phyloP scores from a whole-genome alignment of 148 eudicot genomes.

The Gaultheria prostrata region DNA sequence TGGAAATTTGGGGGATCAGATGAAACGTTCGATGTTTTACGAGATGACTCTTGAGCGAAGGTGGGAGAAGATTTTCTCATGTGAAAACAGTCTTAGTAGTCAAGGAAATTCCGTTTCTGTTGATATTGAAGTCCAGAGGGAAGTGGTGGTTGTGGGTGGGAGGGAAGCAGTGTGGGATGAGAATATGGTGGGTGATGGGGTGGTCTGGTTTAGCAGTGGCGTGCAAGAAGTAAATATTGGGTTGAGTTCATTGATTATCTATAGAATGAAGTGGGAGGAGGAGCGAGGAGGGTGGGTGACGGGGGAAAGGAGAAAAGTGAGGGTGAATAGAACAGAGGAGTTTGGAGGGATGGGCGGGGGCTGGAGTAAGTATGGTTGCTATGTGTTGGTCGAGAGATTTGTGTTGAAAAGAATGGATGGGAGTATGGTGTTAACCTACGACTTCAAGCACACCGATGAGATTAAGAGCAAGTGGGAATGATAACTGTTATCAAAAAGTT shows the following conservation, averaged over 20 bases:
- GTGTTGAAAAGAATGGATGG: constrained; percentile 56
- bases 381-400: constrained; percentile 61
- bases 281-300: constrained; percentile 51
- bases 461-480: constrained; percentile 51
- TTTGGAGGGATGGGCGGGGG: constrained; percentile 27
- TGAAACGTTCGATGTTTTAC: constrained; percentile 48
- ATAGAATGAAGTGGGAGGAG: constrained; percentile 78
- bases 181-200: constrained; percentile 25
- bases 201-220: constrained; percentile 37
- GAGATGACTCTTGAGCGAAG: constrained; percentile 66
- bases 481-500: background rate
- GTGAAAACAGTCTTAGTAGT: constrained; percentile 16
- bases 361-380: constrained; percentile 63
- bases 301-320: constrained; percentile 30
- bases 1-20: constrained; percentile 36
- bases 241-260: constrained; percentile 45
- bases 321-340: constrained; percentile 43
- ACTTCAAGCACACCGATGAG: constrained; percentile 43
- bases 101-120: constrained; percentile 32
- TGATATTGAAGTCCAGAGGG: constrained; percentile 37
- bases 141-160: constrained; percentile 36
- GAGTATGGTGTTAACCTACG: constrained; percentile 41
- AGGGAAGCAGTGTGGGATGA: constrained; percentile 35
- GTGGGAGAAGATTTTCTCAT: constrained; percentile 62
- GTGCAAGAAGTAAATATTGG: constrained; percentile 34